Base-by-base conservation (phyloP, 2,329 filamentous ascomycete genomes). In the Trichophaea hybrida region DNA sequence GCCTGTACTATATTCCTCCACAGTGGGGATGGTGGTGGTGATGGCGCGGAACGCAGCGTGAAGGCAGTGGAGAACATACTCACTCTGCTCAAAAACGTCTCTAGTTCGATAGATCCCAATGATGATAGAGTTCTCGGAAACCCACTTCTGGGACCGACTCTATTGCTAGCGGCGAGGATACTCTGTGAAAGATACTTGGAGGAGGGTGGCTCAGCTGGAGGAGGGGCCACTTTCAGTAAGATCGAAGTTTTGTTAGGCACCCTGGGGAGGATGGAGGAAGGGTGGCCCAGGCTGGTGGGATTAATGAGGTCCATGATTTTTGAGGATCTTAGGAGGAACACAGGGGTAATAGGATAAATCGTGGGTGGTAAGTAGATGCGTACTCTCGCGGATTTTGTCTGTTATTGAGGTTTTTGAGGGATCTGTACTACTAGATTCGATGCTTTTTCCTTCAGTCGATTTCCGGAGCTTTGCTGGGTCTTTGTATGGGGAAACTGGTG, bases 401-500 rank as follows among this genome's bases (percentile, higher is more conserved):
- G 46, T 8, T 8, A 10, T 13, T 13, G 13, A n/a, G 13, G 4
- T 50, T 15, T 50, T n/a, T 13, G 46, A 10, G 46, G 48, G 5
- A 12, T 12, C 12, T 34, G 50, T 37, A 37, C 15, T 53, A 6
- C 50, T 34, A 52, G 50, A 53, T 35, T n/a, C 15, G 50, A n/a
- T 57, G 12, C 51, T 57, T 57, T 49, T 44, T 57, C 40, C 50
- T 48, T 24, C 12, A 13, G 50, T 48, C 51, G 32, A 35, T 35
- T 53, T 35, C 13, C 8, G 34, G 34, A 12, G 50, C 8, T 33
- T 35, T 53, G 32, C 24, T 53, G 13, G n/a, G 48, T 24, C 12
- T 50, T 13, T n/a, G 24, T 46, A 17, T 13, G 40, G 50, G 50
- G 50, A 35, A 35, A 35, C 50, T 53, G 32, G 50, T 35, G 32